Evolutionary conservation across 805 yeast species (phyloP).

Genomic region (baker's yeast (Saccharomyces cerevisiae)): DNA sequence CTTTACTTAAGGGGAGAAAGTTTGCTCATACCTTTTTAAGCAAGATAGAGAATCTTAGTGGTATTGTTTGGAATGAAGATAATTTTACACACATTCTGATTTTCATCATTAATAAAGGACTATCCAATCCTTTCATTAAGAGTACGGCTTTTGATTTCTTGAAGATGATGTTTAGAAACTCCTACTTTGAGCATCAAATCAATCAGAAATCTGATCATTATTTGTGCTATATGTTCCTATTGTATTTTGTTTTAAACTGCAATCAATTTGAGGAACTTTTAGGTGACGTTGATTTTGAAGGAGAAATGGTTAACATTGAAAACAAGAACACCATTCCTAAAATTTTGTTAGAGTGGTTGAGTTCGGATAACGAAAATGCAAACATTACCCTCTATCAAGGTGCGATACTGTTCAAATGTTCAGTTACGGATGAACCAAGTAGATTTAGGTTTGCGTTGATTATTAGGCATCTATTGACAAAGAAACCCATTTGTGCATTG

Average conservation of each 20-base stretch:
- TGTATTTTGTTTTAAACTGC: constrained; percentile 31
- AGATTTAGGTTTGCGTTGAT: constrained; percentile 30
- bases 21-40: constrained; percentile 36
- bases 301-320: constrained; percentile 27
- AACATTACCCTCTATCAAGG: constrained; percentile 31
- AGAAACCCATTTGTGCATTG: constrained; percentile 29
- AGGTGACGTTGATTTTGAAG: constrained; percentile 31
- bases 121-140: constrained; percentile 49
- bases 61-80: constrained; percentile 33
- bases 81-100: constrained; percentile 48
- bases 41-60: constrained; percentile 37
- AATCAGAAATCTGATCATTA: constrained; percentile 13
- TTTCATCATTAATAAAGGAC: constrained; percentile 45
- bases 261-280: constrained; percentile 32
- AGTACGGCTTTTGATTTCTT: constrained; percentile 41
- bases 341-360: constrained; percentile 27
- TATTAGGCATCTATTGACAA: constrained; percentile 26
- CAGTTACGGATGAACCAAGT: constrained; percentile 31
- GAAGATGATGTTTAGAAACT: constrained; percentile 35
- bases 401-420: constrained; percentile 27
- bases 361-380: constrained; percentile 25
- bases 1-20: constrained; percentile 26
- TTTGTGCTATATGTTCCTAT: constrained; percentile 28
- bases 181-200: constrained; percentile 32
- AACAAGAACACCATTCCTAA: constrained; percentile 35